Conservation (phyloP, 306 rosid species). For the Boehmeria nivea region DNA sequence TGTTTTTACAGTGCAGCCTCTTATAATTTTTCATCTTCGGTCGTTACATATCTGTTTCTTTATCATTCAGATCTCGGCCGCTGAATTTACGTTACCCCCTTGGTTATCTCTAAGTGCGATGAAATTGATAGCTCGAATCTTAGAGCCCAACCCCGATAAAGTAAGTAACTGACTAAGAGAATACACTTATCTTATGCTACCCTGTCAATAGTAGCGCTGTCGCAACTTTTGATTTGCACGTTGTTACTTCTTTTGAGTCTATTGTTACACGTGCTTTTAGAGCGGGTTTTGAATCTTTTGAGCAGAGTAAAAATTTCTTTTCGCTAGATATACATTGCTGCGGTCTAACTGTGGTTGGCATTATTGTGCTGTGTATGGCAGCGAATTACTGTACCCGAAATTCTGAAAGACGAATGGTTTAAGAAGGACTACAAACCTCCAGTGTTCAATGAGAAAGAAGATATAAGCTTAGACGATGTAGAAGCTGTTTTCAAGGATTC, state of each 20-base stretch:
- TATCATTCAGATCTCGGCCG: conserved; percentile 75
- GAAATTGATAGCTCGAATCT: conserved; percentile 79
- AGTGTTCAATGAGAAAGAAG: conserved; percentile 70
- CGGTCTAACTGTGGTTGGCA: conserved; percentile 14
- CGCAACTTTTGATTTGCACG: neutral
- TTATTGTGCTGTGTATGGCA: conserved; percentile 41
- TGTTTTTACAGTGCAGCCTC: conserved; percentile 11
- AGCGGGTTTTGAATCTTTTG: no score
- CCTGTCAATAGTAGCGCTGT: neutral
- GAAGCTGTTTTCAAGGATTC: conserved; percentile 96
- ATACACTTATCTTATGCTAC: no score
- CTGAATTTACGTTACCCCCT: conserved; percentile 87
- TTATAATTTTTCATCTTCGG: conserved; percentile 13
- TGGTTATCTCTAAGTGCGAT: conserved; percentile 91
- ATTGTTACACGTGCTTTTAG: neutral
- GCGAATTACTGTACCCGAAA: conserved; percentile 77
- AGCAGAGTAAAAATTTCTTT: no score
- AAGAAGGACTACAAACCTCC: conserved; percentile 81
- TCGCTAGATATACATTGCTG: neutral
- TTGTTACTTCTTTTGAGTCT: no score
- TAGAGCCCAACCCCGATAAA: conserved; percentile 90
- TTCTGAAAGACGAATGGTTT: conserved; percentile 88
- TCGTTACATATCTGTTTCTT: conserved; percentile 26
- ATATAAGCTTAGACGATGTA: conserved; percentile 79
- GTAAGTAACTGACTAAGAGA: conserved; percentile 40